Evolutionary conservation across 495 filamentous ascomycete genomes (phyloP).

Genomic region (Lasiosphaeriaceae sp.): DNA sequence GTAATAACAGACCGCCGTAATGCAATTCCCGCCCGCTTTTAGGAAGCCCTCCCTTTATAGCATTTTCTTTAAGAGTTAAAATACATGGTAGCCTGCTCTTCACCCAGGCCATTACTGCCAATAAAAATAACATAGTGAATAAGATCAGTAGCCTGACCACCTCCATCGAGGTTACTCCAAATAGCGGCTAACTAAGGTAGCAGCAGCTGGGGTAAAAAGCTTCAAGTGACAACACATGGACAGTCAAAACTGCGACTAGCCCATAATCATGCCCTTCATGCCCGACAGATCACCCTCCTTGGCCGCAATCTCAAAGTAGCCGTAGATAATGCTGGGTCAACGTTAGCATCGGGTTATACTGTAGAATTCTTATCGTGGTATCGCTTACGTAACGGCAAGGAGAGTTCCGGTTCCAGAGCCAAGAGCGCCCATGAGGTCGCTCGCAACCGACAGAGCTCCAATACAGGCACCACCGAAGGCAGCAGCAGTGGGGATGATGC

Average conservation of each 20-base stretch:
- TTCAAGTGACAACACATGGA: background rate
- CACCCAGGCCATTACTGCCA: constrained; percentile 16
- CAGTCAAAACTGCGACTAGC: constrained; percentile 29
- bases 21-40: constrained; percentile 20
- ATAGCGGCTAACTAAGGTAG: background rate
- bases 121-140: constrained; percentile 21
- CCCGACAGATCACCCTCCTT: constrained; percentile 94
- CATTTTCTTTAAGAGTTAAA: constrained; percentile 20
- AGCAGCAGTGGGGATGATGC: constrained; percentile 96
- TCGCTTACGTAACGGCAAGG: constrained; percentile 94
- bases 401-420: constrained; percentile 97
- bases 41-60: constrained; percentile 20
- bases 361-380: background rate
- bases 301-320: constrained; percentile 98
- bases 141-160: background rate
- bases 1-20: constrained; percentile 13
- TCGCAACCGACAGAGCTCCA: constrained; percentile 91
- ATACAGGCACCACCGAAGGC: constrained; percentile 99
- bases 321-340: constrained; percentile 81
- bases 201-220: background rate
- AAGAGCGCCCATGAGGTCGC: constrained; percentile 92
- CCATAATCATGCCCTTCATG: constrained; percentile 84
- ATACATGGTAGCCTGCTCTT: constrained; percentile 24
- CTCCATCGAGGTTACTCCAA: constrained; percentile 5
- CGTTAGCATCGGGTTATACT: constrained; percentile 20